These are phyloP conservation scores for Paramyrothecium sp. DNA, from an alignment of 2,329 filamentous ascomycete genomes.

Conservation along the genomic window DNA sequence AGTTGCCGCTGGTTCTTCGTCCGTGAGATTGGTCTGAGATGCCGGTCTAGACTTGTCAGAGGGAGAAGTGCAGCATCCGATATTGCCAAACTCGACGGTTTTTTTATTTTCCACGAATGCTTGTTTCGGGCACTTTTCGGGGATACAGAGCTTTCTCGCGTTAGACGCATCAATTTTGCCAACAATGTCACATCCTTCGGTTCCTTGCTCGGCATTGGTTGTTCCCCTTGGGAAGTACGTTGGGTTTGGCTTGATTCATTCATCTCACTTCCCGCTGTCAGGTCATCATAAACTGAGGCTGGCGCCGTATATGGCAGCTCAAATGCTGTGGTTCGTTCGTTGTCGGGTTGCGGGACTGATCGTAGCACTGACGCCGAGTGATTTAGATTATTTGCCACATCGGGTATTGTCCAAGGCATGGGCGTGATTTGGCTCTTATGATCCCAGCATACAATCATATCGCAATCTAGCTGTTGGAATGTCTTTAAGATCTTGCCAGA, in stretches of 20 bases:
- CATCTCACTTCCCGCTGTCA: too few relatives aligned
- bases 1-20: slow-evolving; percentile 14
- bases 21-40: slow-evolving; percentile 11
- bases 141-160: neutral
- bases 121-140: neutral
- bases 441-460: neutral
- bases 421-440: neutral
- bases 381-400: neutral
- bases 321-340: too few relatives aligned
- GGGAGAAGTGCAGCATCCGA: slow-evolving; percentile 17
- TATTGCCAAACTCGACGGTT: slow-evolving; percentile 7
- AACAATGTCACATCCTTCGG: too few relatives aligned
- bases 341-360: too few relatives aligned
- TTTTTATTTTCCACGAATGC: slow-evolving; percentile 11
- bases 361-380: too few relatives aligned
- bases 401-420: neutral
- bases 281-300: too few relatives aligned
- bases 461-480: neutral
- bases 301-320: too few relatives aligned
- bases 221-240: too few relatives aligned
- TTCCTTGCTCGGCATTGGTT: too few relatives aligned
- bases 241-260: too few relatives aligned
- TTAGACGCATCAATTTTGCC: too few relatives aligned
- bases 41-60: slow-evolving; percentile 18
- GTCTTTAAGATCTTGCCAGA: neutral